These are phyloP conservation scores for Eucalyptus viminalis DNA, from an alignment of 345 rosid genomes.

Conservation along the genomic window DNA sequence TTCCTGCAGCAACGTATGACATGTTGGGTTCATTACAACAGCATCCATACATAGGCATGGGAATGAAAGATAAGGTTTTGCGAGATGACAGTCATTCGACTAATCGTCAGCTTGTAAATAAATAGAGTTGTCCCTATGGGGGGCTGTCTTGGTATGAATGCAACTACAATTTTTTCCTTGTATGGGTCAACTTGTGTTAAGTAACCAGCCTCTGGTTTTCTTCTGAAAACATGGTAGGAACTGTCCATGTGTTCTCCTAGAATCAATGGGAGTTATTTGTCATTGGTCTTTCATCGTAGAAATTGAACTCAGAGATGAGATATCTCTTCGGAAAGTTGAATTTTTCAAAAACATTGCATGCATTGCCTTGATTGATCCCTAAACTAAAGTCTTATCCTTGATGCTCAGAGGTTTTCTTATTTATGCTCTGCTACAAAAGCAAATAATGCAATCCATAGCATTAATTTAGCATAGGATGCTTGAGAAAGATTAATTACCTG, in stretches of 20 bases:
- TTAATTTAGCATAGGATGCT: not conserved
- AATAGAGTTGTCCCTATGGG: not conserved
- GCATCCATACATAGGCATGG: not conserved
- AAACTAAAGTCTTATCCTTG: not conserved
- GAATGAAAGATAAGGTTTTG: not conserved
- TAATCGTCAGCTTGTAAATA: not conserved
- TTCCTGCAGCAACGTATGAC: slow-evolving; percentile 8
- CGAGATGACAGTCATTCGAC: not conserved
- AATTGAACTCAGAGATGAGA: not conserved
- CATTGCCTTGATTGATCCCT: not conserved
- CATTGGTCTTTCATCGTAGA: not conserved
- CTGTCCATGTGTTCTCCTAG: not conserved
- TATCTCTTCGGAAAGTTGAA: not conserved
- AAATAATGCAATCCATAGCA: not conserved
- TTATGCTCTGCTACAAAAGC: not conserved
- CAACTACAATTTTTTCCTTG: not conserved
- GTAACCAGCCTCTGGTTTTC: not conserved
- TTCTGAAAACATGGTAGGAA: not conserved
- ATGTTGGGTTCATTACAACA: not conserved
- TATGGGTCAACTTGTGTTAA: not conserved
- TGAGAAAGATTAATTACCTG: slow-evolving; percentile 10
- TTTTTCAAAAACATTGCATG: not conserved
- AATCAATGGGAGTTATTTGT: not conserved
- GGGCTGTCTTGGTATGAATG: not conserved
- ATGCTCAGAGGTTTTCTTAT: not conserved